Evolutionary conservation across 2,329 filamentous ascomycete genomes (phyloP), one percentile per base, ranked within the genome.

Genomic region (Aspergillus nomiae): DNA sequence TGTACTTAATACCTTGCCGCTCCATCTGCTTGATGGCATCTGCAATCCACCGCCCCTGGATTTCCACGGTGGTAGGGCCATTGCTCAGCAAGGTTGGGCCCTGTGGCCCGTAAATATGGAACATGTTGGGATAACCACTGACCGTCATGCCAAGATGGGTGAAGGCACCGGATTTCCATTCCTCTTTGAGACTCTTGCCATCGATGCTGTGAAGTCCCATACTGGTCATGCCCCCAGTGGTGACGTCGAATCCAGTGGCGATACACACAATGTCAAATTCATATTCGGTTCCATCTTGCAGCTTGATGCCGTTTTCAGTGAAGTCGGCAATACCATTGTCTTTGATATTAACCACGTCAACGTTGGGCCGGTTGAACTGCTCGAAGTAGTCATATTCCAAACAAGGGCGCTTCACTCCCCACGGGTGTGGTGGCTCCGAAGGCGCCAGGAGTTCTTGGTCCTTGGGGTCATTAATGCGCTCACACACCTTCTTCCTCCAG

Each of bases 21-120:
- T 80, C 72, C 66, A 87, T 83, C 70, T 85, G 80, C 41, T 78
- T 73, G 59, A 89, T 84, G 45, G 73, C 72, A 46, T 84, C 80
- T 6, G 78, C 75, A 60, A 88, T 83, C 85, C 84, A 88, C 0
- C 84, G 76, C 2, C 85, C 86, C 67, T 89, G 86, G 1, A 85
- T 69, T 64, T 87, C 84, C 9, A 84, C 81, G 1, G 78, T 81
- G 0, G 82, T 81, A 0, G 87, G 86, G 0, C 86, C 86, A 66
- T 88, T 89, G 69, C 79, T 73, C 6, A 88, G 75, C 0, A 85
- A 79, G 0, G 85, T 87, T 0, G 86, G 86, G 0, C 78, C 84
- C n/a, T 89, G 86, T 0, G 81, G 77, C 0, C 86, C 86, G 69
- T 87, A 88, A 56, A 84, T 70, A 61, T 81, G 81, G 74, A 85